Evolutionary conservation across 2,329 filamentous ascomycete genomes (phyloP).

Genomic region (Aspergillus floridensis): DNA sequence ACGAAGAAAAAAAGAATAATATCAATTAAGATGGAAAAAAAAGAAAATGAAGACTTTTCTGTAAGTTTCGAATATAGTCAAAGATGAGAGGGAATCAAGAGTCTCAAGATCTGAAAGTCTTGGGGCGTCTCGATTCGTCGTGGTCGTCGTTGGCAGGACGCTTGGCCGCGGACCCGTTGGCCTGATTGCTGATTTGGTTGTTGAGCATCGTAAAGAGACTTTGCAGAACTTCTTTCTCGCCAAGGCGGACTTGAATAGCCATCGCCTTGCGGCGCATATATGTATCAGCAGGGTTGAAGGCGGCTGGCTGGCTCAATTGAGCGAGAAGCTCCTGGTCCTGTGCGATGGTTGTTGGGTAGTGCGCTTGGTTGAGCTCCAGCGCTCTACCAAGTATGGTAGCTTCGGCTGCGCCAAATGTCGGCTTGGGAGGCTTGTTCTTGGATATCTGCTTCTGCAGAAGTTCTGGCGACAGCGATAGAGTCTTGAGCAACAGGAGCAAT

Average conservation of each 20-base stretch:
- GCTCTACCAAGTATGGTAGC: constrained; percentile 35
- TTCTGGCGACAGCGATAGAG: constrained; percentile 31
- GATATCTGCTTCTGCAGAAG: constrained; percentile 33
- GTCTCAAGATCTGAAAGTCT: constrained; percentile 24
- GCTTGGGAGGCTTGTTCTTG: constrained; percentile 39
- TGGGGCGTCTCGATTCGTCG: constrained; percentile 28
- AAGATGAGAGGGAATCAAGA: background rate
- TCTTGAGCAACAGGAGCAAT: constrained; percentile 39
- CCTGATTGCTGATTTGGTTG: constrained; percentile 17
- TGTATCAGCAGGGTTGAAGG: constrained; percentile 36
- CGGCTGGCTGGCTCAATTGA: constrained; percentile 29
- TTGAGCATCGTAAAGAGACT: constrained; percentile 49
- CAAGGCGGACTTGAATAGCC: constrained; percentile 66
- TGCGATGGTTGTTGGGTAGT: constrained; percentile 56
- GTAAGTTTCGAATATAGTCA: constrained; percentile 4
- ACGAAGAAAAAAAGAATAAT: constrained; percentile 31
- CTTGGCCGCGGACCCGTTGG: constrained; percentile 26
- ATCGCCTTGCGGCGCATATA: constrained; percentile 47
- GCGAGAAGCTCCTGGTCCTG: constrained; percentile 48
- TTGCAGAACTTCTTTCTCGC: constrained; percentile 67
- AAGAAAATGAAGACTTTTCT: constrained; percentile 19
- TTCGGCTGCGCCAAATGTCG: constrained; percentile 27
- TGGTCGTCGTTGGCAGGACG: constrained; percentile 26
- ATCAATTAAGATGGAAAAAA: constrained; percentile 29
- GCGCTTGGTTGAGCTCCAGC: constrained; percentile 35